Percentiles rank a stretch among this genome's conserved stretches.
Conservation (phyloP, 2,329 filamentous ascomycete species). For the Pestalotiopsis sp. region DNA sequence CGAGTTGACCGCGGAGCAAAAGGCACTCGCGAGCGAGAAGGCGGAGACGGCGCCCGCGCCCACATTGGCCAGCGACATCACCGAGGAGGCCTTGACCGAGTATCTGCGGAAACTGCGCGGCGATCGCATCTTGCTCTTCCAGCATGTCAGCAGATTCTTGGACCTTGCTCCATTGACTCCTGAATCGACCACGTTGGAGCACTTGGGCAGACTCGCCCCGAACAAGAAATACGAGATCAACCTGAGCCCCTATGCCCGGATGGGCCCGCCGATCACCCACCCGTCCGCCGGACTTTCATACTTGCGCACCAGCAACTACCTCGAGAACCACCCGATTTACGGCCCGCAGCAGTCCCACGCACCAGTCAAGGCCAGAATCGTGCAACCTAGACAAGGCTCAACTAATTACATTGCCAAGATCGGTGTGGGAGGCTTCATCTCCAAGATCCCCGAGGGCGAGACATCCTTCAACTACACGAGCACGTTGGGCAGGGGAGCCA, state of each 20-base stretch:
- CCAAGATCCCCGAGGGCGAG: slow-evolving; percentile 40
- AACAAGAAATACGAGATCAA: slow-evolving; percentile 24
- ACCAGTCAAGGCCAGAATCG: slow-evolving; percentile 51
- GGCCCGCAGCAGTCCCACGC: slow-evolving; percentile 54
- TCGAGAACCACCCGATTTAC: slow-evolving; percentile 62
- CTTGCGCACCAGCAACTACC: slow-evolving; percentile 53
- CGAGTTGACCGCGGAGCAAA: slow-evolving; percentile 41
- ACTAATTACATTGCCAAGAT: slow-evolving; percentile 39
- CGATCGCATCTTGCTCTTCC: slow-evolving; percentile 51
- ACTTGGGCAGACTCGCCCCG: slow-evolving; percentile 21
- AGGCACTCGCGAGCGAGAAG: slow-evolving; percentile 38
- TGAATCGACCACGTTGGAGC: slow-evolving; percentile 23
- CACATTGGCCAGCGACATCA: slow-evolving; percentile 40
- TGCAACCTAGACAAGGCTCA: slow-evolving; percentile 39
- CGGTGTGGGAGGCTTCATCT: slow-evolving; percentile 57
- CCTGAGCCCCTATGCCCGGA: slow-evolving; percentile 46
- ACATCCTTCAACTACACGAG: slow-evolving; percentile 38
- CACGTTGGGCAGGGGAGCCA: not conserved
- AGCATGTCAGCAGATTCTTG: slow-evolving; percentile 59
- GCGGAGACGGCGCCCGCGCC: slow-evolving; percentile 30
- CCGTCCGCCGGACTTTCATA: slow-evolving; percentile 65
- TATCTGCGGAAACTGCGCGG: slow-evolving; percentile 54
- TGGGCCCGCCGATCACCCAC: slow-evolving; percentile 60
- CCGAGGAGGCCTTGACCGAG: slow-evolving; percentile 49
- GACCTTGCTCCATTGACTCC: slow-evolving; percentile 55